A percentile compares a stretch with the other conserved stretches of the same genome.
Evolutionary conservation across 1,284 basidiomycete genomes (phyloP).

Genomic region (Takashimella koratensis): DNA sequence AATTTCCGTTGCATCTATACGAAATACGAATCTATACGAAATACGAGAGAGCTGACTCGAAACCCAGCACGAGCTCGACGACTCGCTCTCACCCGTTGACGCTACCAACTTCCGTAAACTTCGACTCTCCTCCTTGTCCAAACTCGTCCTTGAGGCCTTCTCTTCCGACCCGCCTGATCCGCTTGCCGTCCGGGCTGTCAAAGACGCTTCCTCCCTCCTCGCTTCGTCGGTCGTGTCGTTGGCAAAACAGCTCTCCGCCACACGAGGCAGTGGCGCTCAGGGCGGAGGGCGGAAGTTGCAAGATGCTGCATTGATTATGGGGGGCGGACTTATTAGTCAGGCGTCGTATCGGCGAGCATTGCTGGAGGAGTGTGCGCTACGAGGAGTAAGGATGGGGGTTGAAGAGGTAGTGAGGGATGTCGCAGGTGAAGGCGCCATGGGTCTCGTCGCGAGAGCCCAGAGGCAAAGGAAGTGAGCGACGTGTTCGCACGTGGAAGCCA

Average conservation of each 20-base stretch:
- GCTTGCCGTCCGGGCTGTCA: constrained; percentile 21
- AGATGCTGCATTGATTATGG: constrained; percentile 22
- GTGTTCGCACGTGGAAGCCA: neutral
- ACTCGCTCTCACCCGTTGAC: constrained; percentile 13
- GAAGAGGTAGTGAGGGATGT: constrained; percentile 27
- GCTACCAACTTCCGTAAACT: constrained; percentile 35
- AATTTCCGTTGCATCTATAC: too few species aligned
- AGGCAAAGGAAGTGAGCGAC: constrained; percentile 1
- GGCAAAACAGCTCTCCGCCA: constrained; percentile 14
- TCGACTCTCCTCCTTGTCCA: constrained; percentile 23
- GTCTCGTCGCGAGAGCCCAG: constrained; percentile 13
- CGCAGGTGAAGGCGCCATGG: constrained; percentile 25
- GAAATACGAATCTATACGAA: neutral
- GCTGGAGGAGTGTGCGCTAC: constrained; percentile 11
- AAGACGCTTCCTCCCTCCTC: constrained; percentile 15
- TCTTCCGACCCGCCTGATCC: constrained; percentile 18
- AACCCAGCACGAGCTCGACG: constrained; percentile 32
- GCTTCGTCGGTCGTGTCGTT: constrained; percentile 21
- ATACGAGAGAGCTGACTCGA: too few species aligned
- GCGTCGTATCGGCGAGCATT: constrained; percentile 22
- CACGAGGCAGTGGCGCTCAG: neutral
- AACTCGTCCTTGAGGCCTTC: constrained; percentile 19
- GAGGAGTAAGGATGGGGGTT: constrained; percentile 23
- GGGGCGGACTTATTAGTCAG: constrained; percentile 33
- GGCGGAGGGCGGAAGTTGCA: constrained; percentile 2